phyloP scores from a whole-genome alignment of 208 protist genomes.

The Trypanosoma theileri region DNA sequence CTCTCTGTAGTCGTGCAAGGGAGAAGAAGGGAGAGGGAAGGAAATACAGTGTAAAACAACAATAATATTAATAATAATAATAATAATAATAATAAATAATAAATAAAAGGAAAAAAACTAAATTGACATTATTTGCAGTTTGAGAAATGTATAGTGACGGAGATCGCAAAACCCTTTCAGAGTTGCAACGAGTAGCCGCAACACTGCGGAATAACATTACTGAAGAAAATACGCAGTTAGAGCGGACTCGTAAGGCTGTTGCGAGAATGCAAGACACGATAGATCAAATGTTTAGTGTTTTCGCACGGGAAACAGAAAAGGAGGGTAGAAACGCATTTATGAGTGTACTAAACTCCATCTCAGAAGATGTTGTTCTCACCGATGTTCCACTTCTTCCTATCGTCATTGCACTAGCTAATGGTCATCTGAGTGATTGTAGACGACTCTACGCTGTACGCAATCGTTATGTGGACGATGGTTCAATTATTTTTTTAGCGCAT shows the following conservation, averaged over 20 bases:
- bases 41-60: too few species aligned
- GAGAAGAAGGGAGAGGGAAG: too few species aligned
- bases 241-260: slow-evolving; percentile 60
- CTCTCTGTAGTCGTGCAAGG: too few species aligned
- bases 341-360: slow-evolving; percentile 57
- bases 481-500: slow-evolving; percentile 76
- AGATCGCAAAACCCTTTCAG: slow-evolving; percentile 79
- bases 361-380: slow-evolving; percentile 66
- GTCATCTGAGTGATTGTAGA: slow-evolving; percentile 60
- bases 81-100: too few species aligned
- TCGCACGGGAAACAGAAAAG: slow-evolving; percentile 65
- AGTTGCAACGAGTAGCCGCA: slow-evolving; percentile 76
- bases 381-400: slow-evolving; percentile 68
- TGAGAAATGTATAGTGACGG: slow-evolving; percentile 84
- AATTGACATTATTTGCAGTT: too few species aligned
- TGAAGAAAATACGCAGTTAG: slow-evolving; percentile 65
- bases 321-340: slow-evolving; percentile 66
- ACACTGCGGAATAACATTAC: slow-evolving; percentile 57
- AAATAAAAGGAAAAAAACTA: too few species aligned
- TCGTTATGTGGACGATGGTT: slow-evolving; percentile 56
- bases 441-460: slow-evolving; percentile 63
- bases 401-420: slow-evolving; percentile 74
- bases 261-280: slow-evolving; percentile 70
- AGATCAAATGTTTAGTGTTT: slow-evolving; percentile 80
- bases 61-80: too few species aligned